phyloP scores from a whole-genome alignment of 176 grass and related monocot species.

The Microstegium vimineum region DNA sequence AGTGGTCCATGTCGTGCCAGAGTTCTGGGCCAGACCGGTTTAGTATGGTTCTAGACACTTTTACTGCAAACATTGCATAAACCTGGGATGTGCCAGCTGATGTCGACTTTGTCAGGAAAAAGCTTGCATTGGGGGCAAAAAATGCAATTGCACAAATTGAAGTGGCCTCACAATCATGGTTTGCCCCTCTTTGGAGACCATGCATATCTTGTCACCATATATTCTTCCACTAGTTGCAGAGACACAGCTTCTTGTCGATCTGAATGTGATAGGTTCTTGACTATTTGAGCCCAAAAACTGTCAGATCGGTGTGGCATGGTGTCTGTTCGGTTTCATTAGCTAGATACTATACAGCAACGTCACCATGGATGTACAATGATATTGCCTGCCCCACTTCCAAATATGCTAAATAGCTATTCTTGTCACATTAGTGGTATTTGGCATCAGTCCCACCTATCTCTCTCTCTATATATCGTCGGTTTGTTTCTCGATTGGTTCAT shows the following conservation, averaged over 20 bases:
- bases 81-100: neutral
- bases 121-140: slow-evolving; percentile 24
- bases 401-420: neutral
- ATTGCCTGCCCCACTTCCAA: slow-evolving; percentile 16
- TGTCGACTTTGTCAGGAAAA: slow-evolving; percentile 7
- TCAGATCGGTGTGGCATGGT: neutral
- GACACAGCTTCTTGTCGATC: neutral
- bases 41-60: slow-evolving; percentile 10
- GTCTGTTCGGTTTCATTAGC: neutral
- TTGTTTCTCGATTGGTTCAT: neutral
- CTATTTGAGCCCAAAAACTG: slow-evolving; percentile 7
- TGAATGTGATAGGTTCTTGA: slow-evolving; percentile 3
- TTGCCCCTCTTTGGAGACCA: slow-evolving; percentile 33
- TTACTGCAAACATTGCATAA: slow-evolving; percentile 1
- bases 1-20: neutral
- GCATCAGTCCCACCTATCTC: slow-evolving; percentile 11
- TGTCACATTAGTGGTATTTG: slow-evolving; percentile 8
- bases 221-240: slow-evolving; percentile 30
- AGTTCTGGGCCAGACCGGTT: neutral
- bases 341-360: neutral
- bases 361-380: neutral
- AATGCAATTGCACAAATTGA: neutral
- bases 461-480: neutral
- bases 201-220: slow-evolving; percentile 16
- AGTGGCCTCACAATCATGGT: slow-evolving; percentile 20